A percentile compares a stretch with the other conserved stretches of the same genome.
These are phyloP conservation scores for Apophysomyces variabilis DNA, from an alignment of 371 early-diverging fungal genomes.

Conservation along the genomic window DNA sequence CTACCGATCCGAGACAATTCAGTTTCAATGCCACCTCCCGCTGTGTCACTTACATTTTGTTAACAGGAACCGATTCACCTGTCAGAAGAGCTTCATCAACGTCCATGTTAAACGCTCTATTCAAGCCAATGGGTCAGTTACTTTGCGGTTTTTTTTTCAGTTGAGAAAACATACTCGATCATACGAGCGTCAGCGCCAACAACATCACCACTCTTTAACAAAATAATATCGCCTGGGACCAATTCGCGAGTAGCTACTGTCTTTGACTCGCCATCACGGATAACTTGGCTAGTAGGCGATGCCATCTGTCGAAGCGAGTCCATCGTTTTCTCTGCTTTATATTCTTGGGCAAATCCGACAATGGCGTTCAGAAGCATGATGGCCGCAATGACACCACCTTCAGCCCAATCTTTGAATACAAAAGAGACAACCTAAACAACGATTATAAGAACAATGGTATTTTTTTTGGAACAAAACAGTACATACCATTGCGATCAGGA, in stretches of 20 bases:
- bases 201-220: conserved; percentile 89
- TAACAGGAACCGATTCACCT: conserved; percentile 78
- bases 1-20: conserved; percentile 6
- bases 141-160: no score
- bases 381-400: conserved; percentile 72
- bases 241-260: conserved; percentile 75
- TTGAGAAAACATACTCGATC: conserved; percentile 60
- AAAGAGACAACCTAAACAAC: conserved; percentile 55
- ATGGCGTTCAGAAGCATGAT: conserved; percentile 81
- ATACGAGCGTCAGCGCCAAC: conserved; percentile 92
- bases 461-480: background rate
- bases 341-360: conserved; percentile 90
- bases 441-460: background rate
- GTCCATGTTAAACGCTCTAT: conserved; percentile 77
- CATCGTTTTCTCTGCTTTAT: conserved; percentile 87
- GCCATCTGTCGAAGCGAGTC: conserved; percentile 85
- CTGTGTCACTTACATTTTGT: conserved; percentile 53
- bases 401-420: conserved; percentile 67
- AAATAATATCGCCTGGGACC: conserved; percentile 89
- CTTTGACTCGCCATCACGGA: conserved; percentile 79
- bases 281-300: conserved; percentile 71
- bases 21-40: no score
- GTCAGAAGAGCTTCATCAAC: conserved; percentile 88
- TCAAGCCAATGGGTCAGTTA: background rate
- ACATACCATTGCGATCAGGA: conserved; percentile 71